These are phyloP conservation scores for Myriosclerotinia scirpicola DNA, from an alignment of 2,329 filamentous ascomycete species.

Conservation along the genomic window DNA sequence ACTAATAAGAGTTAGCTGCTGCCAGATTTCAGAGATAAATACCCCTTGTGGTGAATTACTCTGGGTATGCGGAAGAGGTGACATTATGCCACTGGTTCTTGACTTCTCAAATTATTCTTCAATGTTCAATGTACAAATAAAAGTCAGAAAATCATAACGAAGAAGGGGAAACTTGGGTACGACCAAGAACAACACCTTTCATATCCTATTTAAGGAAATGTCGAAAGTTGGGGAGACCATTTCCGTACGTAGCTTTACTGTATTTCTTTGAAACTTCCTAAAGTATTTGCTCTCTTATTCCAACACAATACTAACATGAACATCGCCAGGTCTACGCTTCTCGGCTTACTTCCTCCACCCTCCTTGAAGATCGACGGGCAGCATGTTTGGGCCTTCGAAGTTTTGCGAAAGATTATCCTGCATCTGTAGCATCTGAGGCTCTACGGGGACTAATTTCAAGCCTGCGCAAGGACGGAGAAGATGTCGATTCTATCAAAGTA, in stretches of 20 bases:
- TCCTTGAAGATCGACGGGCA: constrained; percentile 90
- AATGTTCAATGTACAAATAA: constrained; percentile 15
- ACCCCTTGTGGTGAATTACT: background rate
- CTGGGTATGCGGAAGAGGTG: constrained; percentile 2
- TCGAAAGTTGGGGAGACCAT: constrained; percentile 26
- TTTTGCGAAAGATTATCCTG: constrained; percentile 95
- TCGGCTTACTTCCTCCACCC: constrained; percentile 81
- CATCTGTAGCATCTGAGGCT: constrained; percentile 92
- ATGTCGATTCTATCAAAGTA: constrained; percentile 94
- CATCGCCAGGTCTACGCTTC: constrained; percentile 48
- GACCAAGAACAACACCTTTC: constrained; percentile 21
- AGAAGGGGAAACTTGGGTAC: constrained; percentile 9
- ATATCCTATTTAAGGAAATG: constrained; percentile 22
- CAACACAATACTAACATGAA: background rate
- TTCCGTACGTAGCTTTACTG: constrained; percentile 7
- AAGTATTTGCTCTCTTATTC: background rate
- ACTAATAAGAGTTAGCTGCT: constrained; percentile 2
- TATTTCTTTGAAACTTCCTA: background rate
- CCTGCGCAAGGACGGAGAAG: constrained; percentile 82
- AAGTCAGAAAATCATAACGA: constrained; percentile 11
- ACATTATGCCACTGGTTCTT: constrained; percentile 13
- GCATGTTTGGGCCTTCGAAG: constrained; percentile 91
- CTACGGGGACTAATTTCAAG: constrained; percentile 83
- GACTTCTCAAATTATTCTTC: constrained; percentile 6
- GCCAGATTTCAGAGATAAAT: constrained; percentile 7